A percentile compares a stretch with the other conserved stretches of the same genome.
phyloP scores from a whole-genome alignment of 2,329 filamentous ascomycete species.

The Lachnellula occidentalis region DNA sequence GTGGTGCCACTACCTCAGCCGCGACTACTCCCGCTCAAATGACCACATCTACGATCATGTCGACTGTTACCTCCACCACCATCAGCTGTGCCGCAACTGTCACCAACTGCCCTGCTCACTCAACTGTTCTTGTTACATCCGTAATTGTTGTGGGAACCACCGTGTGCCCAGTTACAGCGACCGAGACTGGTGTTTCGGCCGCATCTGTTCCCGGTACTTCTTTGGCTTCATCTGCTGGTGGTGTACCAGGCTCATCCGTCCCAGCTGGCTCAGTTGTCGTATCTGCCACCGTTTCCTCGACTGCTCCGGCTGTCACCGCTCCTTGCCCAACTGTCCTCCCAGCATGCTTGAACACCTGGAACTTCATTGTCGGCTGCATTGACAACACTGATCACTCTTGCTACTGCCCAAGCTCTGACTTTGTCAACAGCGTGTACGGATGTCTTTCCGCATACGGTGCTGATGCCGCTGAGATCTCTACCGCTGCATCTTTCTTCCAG shows the following conservation, averaged over 20 bases:
- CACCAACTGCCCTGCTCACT: conserved; percentile 42
- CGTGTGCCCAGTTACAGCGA: conserved; percentile 24
- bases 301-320: conserved; percentile 31
- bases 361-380: conserved; percentile 66
- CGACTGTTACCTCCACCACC: conserved; percentile 45
- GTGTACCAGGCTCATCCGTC: conserved; percentile 7
- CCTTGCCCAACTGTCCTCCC: conserved; percentile 64
- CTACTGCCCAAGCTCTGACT: conserved; percentile 77
- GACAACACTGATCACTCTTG: conserved; percentile 79
- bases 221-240: not conserved
- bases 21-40: not conserved
- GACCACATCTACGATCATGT: conserved; percentile 43
- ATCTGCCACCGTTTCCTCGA: conserved; percentile 14
- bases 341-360: conserved; percentile 87
- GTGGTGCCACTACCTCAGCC: not conserved
- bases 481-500: conserved; percentile 78
- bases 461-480: conserved; percentile 57
- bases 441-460: conserved; percentile 76
- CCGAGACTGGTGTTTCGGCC: too few species aligned
- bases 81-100: conserved; percentile 42
- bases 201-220: not conserved
- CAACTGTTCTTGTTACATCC: conserved; percentile 17
- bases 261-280: conserved; percentile 7
- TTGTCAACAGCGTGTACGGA: conserved; percentile 72
- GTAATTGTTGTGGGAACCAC: conserved; percentile 22